Evolutionary conservation across 2,329 filamentous ascomycete genomes (phyloP), one percentile per base, ranked within the genome.

Genomic region (Colletotrichum abscissum): DNA sequence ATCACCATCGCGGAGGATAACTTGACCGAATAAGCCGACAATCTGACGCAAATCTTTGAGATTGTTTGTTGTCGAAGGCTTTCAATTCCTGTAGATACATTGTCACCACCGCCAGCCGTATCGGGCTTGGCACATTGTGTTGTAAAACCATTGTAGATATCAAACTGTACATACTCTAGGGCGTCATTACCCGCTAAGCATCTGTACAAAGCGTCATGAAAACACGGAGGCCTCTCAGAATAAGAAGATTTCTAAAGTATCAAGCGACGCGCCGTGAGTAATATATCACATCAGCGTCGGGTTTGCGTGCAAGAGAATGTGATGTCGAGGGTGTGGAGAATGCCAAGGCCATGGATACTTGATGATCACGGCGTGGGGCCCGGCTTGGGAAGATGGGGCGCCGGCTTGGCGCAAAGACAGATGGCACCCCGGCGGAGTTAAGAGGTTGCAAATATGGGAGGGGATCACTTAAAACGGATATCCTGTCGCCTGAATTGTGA

Each of bases 1-100:
- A 65, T 69, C 38, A 63, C 67, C 19, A 69, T 69, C 30, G 67
- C 63, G 26, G 63, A 69, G 28, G 67, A 69, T 22, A 58, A 65
- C 54, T 24, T 69, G 49, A 69, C 67, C 16, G 22, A 69, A 38
- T 58, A 52, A 38, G 28, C 55, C 28, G 26, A 58, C 28, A 33
- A n/a, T 22, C 19, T 49, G 8, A n/a, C 55, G 35, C 19, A 35
- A 33, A 12, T 19, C 42, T 8, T 5, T 4, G 19, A 49, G 16
- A n/a, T 49, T 49, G 16, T 49, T 49, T 49, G 19, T 49, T 49
- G 19, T 46, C 16, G 8, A 49, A n/a, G 16, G 42, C 42, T 49
- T 49, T 22, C 8, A 4, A n/a, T n/a, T 49, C 42, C 42, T 22
- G 16, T 49, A 49, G 19, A 49, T 49, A 22, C 7, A 22, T 49